phyloP scores from a whole-genome alignment of 129 eudicot species.

The Rutidosis leptorrhynchoides region DNA sequence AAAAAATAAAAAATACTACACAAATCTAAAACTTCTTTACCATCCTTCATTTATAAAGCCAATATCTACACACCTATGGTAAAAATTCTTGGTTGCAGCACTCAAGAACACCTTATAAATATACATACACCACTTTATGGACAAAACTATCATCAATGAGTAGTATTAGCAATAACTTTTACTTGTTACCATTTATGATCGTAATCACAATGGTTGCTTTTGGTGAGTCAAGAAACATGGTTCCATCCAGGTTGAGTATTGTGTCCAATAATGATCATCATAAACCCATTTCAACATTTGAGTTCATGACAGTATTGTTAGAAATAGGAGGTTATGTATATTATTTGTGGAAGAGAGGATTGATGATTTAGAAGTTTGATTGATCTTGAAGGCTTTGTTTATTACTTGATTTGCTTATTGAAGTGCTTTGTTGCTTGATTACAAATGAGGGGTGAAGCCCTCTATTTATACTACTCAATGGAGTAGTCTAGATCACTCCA shows the following conservation, averaged over 20 bases:
- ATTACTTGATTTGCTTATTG: no score
- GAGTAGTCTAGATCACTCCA: no score
- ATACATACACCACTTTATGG: slow-evolving; percentile 12
- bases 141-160: slow-evolving; percentile 35
- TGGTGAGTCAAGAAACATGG: slow-evolving; percentile 33
- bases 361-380: no score
- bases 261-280: slow-evolving; percentile 21
- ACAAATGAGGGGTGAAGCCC: no score
- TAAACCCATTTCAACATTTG: slow-evolving; percentile 24
- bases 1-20: slow-evolving; percentile 15
- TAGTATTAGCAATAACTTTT: slow-evolving; percentile 18
- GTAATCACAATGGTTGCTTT: slow-evolving; percentile 19
- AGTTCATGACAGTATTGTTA: no score
- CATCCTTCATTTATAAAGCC: slow-evolving; percentile 20
- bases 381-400: no score
- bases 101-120: slow-evolving; percentile 26
- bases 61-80: slow-evolving; percentile 36
- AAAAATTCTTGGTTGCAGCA: slow-evolving; percentile 37
- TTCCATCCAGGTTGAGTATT: slow-evolving; percentile 16
- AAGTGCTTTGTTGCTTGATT: no score
- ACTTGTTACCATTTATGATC: slow-evolving; percentile 31
- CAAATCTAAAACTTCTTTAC: slow-evolving; percentile 22
- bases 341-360: no score
- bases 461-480: no score
- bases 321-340: no score